Conservation (phyloP, 2,329 filamentous ascomycete species). For the Neonectria ditissima region DNA sequence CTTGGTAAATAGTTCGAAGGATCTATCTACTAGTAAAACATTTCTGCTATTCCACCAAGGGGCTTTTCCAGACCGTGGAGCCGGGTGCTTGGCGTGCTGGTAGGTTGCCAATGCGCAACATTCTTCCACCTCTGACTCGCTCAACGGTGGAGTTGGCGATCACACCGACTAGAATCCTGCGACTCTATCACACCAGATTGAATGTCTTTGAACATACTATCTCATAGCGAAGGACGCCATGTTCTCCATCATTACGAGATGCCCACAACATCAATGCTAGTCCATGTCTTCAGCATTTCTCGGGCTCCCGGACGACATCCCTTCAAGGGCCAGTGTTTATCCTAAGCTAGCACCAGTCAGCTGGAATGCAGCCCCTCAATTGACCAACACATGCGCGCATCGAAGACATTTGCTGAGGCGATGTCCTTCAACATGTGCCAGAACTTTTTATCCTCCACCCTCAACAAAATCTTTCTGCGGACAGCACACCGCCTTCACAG, state of each 20-base stretch:
- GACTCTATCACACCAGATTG: no score
- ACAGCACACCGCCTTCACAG: neutral
- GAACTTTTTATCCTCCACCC: neutral
- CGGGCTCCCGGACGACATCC: neutral
- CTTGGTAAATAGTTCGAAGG: neutral
- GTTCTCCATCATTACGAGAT: neutral
- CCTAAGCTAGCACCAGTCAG: neutral
- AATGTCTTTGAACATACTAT: neutral
- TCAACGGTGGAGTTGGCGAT: neutral
- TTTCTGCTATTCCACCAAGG: neutral
- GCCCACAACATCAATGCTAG: neutral
- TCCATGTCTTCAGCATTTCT: neutral
- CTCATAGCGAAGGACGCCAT: neutral
- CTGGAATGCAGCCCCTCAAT: neutral
- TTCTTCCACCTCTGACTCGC: neutral
- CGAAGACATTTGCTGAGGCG: neutral
- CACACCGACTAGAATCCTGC: neutral
- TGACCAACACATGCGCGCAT: neutral
- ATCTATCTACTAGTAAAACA: neutral
- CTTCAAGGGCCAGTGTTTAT: neutral
- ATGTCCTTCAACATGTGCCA: neutral
- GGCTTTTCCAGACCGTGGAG: neutral
- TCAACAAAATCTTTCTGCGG: neutral
- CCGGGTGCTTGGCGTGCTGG: neutral
- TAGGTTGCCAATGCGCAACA: neutral